Evolutionary conservation across 345 rosid species (phyloP).

Genomic region (Eucalyptus erythrocorys): DNA sequence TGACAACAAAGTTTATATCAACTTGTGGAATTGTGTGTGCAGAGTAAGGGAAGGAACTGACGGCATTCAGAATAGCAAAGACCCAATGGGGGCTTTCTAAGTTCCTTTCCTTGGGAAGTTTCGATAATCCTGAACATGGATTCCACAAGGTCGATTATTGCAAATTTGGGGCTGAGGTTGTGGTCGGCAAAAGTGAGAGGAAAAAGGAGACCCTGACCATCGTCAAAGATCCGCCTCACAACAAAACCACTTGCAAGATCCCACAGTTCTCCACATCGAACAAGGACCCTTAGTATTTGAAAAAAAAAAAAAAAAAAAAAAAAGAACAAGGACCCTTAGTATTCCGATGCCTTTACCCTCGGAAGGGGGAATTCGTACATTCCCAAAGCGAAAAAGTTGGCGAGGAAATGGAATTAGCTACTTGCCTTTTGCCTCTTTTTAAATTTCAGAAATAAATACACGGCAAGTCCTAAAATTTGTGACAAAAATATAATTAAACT

Average conservation of each 20-base stretch:
- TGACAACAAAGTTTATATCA: neutral
- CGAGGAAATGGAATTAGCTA: neutral
- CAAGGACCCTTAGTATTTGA: too few relatives aligned
- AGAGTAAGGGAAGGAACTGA: neutral
- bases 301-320: too few relatives aligned
- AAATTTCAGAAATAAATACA: too few relatives aligned
- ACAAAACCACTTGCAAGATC: neutral
- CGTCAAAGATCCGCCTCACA: neutral
- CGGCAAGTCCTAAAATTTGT: fast-evolving
- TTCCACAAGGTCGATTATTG: neutral
- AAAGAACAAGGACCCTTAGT: too few relatives aligned
- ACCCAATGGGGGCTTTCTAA: neutral
- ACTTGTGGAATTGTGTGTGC: neutral
- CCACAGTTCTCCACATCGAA: neutral
- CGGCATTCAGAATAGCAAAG: neutral
- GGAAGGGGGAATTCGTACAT: too few relatives aligned
- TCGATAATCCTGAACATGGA: neutral
- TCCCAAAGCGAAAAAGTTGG: neutral
- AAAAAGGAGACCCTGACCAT: neutral
- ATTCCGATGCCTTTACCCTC: neutral
- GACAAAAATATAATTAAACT: too few relatives aligned
- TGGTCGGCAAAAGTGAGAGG: neutral
- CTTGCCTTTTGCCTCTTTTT: neutral
- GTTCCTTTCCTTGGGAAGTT: neutral
- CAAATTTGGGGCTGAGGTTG: neutral